These are phyloP conservation scores for Coemansia nantahalensis DNA, from an alignment of 192 early-diverging fungal genomes.

Conservation along the genomic window DNA sequence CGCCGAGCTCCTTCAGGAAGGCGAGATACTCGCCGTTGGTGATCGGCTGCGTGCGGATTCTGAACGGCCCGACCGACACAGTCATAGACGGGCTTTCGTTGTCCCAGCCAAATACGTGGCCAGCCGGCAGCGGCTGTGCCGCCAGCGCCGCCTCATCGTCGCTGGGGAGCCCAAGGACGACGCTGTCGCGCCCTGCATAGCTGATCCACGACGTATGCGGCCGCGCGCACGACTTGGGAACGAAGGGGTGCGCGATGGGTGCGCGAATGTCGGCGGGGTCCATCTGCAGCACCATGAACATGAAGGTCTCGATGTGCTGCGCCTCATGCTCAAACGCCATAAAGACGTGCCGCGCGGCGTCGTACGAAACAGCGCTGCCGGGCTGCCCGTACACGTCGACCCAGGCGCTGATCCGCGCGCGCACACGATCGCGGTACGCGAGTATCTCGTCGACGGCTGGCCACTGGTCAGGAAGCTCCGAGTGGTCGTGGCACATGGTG, in stretches of 20 bases:
- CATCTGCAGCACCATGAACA: constrained; percentile 84
- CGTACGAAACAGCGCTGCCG: neutral
- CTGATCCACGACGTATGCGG: constrained; percentile 22
- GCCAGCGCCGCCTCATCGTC: constrained; percentile 46
- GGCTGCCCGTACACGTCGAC: constrained; percentile 25
- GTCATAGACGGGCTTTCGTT: constrained; percentile 70
- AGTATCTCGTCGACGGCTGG: constrained; percentile 65
- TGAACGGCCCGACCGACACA: constrained; percentile 47
- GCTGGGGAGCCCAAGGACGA: constrained; percentile 65
- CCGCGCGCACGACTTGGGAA: constrained; percentile 1
- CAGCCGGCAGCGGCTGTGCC: constrained; percentile 10
- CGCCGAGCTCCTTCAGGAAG: constrained; percentile 42
- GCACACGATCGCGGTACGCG: constrained; percentile 64
- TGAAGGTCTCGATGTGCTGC: constrained; percentile 88
- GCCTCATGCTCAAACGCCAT: constrained; percentile 95
- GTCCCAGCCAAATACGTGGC: constrained; percentile 82
- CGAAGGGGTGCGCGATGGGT: constrained; percentile 11
- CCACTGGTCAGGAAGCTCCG: constrained; percentile 67
- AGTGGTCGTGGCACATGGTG: constrained; percentile 74
- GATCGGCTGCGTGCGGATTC: constrained; percentile 75
- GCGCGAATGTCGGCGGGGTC: constrained; percentile 20
- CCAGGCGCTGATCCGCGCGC: constrained; percentile 54
- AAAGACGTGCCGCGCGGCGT: constrained; percentile 62
- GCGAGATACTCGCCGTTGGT: constrained; percentile 72
- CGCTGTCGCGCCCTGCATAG: constrained; percentile 10